Base-by-base conservation (phyloP, 192 early-diverging fungal species). In the Thamnidium elegans region DNA sequence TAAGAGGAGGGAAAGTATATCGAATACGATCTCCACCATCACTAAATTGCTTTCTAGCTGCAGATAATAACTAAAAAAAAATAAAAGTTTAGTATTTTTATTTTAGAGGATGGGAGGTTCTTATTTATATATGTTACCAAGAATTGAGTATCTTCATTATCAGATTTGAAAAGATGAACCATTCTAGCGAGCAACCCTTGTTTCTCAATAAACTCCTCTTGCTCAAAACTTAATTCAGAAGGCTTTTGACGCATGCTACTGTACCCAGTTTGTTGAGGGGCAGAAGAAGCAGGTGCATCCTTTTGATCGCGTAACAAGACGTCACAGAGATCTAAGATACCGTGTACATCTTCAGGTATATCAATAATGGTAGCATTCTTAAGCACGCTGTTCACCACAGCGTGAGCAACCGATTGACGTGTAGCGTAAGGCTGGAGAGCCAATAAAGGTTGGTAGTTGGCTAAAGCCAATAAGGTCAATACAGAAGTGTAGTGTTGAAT, bases 11-110 rank as follows among this genome's bases (percentile, higher is more conserved):
- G 69, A 97, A 89, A 36, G 96, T 96, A 66, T 93, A 97, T 46
- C 88, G 83, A 58, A 97, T 89, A 51, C 95, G 88, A 62, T 93
- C 87, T 44, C 93, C 96, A 61, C 98, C 93, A 66, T 95, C 89
- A 1, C 84, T 86, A 50, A 99, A 89, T 61, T 94, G 89, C 55
- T 94, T 90, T 42, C 92, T 81, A 8, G 90, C 89, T 14, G 92
- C 83, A 2, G 87, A 86, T 46, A 98, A 74, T 39, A 97, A 83
- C 75, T 89, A 77, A 0, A 71, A 48, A 0, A 59, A 17, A 47
- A 39, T 58, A 61, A 63, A 26, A 53, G 23, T 66, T 36, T 14
- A 48, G 36, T 14, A 39, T 26, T 36, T 31, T n/a, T 30, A 36
- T 73, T 15, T 30, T 10, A 58, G 60, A 58, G 17, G 6, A 20